Conservation (phyloP, 768 basidiomycete species). For the Boletus vermiculosoides region DNA sequence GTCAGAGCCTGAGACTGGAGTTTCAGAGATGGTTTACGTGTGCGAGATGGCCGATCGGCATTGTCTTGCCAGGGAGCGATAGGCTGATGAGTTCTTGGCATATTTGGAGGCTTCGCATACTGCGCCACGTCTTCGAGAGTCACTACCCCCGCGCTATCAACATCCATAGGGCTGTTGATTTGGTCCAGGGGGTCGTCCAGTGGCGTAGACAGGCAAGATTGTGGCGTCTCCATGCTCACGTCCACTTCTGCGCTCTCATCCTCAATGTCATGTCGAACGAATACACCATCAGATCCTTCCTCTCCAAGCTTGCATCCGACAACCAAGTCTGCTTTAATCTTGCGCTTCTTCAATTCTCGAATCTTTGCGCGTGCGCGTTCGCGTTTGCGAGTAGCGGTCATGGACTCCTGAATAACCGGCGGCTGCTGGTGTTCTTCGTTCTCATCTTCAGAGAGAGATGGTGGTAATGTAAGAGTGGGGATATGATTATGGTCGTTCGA, state of each 20-base stretch:
- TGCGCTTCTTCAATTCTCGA: slow-evolving; percentile 54
- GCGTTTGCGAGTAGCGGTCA: slow-evolving; percentile 27
- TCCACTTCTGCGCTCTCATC: slow-evolving; percentile 66
- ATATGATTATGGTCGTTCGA: slow-evolving; percentile 21
- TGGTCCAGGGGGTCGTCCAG: slow-evolving; percentile 11
- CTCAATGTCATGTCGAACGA: slow-evolving; percentile 53
- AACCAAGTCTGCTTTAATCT: slow-evolving; percentile 37
- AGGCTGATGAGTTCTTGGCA: slow-evolving; percentile 1
- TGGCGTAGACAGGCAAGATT: slow-evolving; percentile 23
- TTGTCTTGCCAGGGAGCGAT: slow-evolving; percentile 8
- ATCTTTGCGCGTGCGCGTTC: slow-evolving; percentile 52
- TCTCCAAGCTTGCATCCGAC: slow-evolving; percentile 32
- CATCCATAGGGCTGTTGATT: slow-evolving; percentile 11
- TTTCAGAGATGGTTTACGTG: slow-evolving; percentile 33
- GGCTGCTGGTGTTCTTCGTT: slow-evolving; percentile 12
- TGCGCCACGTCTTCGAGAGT: slow-evolving; percentile 2
- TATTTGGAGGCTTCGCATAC: background rate
- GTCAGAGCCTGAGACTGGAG: slow-evolving; percentile 23
- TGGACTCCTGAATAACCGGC: slow-evolving; percentile 18
- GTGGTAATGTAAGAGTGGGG: slow-evolving; percentile 20
- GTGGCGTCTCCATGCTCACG: slow-evolving; percentile 39
- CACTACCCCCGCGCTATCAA: slow-evolving; percentile 8
- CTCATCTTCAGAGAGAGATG: slow-evolving; percentile 38
- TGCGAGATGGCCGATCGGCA: slow-evolving; percentile 19
- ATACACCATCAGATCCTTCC: slow-evolving; percentile 42